These are phyloP conservation scores for Kurtzmaniella quercitrusa DNA, from an alignment of 1,139 yeast species.

Conservation along the genomic window DNA sequence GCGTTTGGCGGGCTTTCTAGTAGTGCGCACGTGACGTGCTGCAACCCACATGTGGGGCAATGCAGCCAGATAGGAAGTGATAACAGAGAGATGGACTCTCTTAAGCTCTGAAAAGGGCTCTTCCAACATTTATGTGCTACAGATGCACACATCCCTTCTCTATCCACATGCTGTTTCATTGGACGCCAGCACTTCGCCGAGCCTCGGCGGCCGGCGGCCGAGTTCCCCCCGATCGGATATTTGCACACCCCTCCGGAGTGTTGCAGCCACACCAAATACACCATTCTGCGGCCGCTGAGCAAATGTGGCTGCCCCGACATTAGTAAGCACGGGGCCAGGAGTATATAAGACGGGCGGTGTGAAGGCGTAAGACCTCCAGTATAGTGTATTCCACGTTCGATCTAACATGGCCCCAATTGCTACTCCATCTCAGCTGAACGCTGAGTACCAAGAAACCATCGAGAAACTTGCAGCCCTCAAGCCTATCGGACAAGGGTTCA, in stretches of 20 bases:
- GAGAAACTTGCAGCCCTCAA: conserved; percentile 15
- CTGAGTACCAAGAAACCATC: conserved; percentile 14
- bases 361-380: neutral
- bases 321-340: neutral
- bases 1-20: too few species aligned
- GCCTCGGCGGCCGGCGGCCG: neutral
- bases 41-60: too few species aligned
- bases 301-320: neutral
- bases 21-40: too few species aligned
- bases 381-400: neutral
- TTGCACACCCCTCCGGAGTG: neutral
- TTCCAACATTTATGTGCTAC: too few species aligned
- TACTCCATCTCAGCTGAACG: conserved; percentile 3
- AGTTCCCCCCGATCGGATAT: neutral
- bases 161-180: too few species aligned
- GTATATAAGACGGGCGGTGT: neutral
- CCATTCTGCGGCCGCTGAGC: neutral
- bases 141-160: too few species aligned
- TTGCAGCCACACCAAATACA: neutral
- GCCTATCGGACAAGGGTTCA: conserved; percentile 12
- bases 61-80: too few species aligned
- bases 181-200: too few species aligned
- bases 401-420: neutral
- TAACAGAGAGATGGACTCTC: too few species aligned
- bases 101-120: too few species aligned